These are phyloP conservation scores for Tillandsia leiboldiana DNA, from an alignment of 176 grass and related monocot genomes.

Conservation along the genomic window DNA sequence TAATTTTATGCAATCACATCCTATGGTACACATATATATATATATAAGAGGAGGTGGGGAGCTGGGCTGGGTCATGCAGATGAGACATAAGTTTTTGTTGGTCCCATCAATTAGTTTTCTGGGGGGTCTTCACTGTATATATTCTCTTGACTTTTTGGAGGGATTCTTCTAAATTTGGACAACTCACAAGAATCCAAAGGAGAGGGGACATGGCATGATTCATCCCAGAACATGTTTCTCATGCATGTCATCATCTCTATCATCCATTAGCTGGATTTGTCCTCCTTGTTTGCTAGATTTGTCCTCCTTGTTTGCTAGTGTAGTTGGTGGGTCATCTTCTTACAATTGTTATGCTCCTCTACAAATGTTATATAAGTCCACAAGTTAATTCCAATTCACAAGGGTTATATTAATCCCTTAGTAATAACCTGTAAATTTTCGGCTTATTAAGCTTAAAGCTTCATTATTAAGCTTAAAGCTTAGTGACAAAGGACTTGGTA, in stretches of 20 bases:
- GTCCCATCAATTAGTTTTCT: not conserved
- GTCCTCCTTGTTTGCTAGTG: not conserved
- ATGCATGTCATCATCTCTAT: slow-evolving; percentile 34
- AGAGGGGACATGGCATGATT: slow-evolving; percentile 39
- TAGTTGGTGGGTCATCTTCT: no score
- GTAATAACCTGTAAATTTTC: no score
- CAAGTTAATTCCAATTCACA: no score
- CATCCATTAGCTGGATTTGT: slow-evolving; percentile 42
- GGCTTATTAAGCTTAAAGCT: no score
- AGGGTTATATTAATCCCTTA: no score
- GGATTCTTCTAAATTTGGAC: not conserved
- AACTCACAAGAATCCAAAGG: not conserved
- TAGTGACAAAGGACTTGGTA: no score
- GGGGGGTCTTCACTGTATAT: not conserved
- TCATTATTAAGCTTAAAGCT: no score
- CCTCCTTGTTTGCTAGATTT: not conserved
- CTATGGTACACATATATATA: not conserved
- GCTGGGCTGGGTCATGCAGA: not conserved
- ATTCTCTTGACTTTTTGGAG: not conserved
- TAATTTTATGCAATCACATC: not conserved
- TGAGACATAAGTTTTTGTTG: not conserved
- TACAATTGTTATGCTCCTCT: no score
- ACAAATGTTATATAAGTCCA: no score
- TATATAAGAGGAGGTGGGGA: not conserved
- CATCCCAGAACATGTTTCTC: slow-evolving; percentile 26